Evolutionary conservation across 1,139 yeast species (phyloP), one percentile per base, ranked within the genome.

Genomic region (Wickerhamiella infanticola): DNA sequence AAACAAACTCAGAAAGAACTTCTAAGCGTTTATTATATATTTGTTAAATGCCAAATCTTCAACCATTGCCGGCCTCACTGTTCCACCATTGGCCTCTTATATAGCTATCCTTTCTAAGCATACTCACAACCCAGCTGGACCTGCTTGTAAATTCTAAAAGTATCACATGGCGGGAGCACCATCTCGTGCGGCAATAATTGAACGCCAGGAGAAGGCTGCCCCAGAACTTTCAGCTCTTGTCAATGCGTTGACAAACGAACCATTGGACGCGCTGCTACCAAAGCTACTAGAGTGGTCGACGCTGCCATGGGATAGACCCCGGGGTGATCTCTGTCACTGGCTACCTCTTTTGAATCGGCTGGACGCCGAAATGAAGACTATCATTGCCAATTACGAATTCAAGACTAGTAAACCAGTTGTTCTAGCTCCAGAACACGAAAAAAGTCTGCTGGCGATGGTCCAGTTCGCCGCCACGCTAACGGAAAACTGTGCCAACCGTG

Each of bases 251-350:
- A 59, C 63, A 35, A 50, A 54, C 4, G 59, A 68, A 47, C 59
- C 64, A 3, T 51, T 55, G n/a, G 53, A 53, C 8, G 64, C 64
- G 42, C 65, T 74, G 45, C 65, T 70, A 1, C 45, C 46, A 4
- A 54, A 53, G 37, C 59, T 73, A 40, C 48, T 49, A 5, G 54
- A 52, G 11, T 63, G 70, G 49, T 53, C 64, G 11, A 33, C 35
- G 4, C 23, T n/a, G 41, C 13, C 35, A 3, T 80, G 90, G 88
- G 73, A 75, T 50, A 67, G 80, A 41, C 81, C 88, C 3, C 69
- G 77, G 49, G 86, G 85, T 29, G 88, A 83, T 53, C 62, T 88
- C 41, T 73, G 73, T 53, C 80, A 79, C 50, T 88, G 95, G 94
- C 72, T 83, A 24, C 73, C 80, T 0, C 75, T 84, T 1, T 66